These are phyloP conservation scores for Falciphora oryzae DNA, from an alignment of 2,329 filamentous ascomycete species.

Conservation along the genomic window DNA sequence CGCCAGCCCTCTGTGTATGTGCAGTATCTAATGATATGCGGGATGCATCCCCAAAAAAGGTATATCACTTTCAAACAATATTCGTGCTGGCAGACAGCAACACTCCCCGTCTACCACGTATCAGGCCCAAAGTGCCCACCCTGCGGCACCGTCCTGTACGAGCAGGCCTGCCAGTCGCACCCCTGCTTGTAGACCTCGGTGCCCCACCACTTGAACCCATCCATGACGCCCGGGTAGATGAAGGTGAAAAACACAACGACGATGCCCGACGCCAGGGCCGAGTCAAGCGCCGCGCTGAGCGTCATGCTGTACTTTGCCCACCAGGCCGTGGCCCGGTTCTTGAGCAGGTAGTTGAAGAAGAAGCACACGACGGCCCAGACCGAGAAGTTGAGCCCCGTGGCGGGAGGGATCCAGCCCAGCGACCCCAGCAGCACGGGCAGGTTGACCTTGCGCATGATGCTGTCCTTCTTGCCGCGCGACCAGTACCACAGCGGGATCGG, in stretches of 20 bases:
- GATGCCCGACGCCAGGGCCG: conserved; percentile 74
- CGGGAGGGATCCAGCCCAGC: conserved; percentile 80
- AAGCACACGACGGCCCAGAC: conserved; percentile 84
- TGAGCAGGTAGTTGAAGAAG: conserved; percentile 73
- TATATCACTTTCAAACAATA: too few species aligned
- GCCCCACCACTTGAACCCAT: conserved; percentile 78
- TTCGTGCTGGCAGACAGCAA: too few species aligned
- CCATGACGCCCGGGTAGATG: conserved; percentile 72
- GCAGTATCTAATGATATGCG: too few species aligned
- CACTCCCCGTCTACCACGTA: conserved; percentile 37
- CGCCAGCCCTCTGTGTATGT: too few species aligned
- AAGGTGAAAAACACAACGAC: conserved; percentile 82
- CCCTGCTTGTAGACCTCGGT: conserved; percentile 80
- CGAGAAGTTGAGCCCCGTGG: conserved; percentile 80
- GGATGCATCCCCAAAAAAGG: too few species aligned
- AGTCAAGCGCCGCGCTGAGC: conserved; percentile 75
- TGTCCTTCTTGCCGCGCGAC: conserved; percentile 51
- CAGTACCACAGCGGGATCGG: conserved; percentile 72
- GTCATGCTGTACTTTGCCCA: conserved; percentile 94
- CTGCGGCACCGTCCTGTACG: conserved; percentile 58
- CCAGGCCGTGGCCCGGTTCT: conserved; percentile 65
- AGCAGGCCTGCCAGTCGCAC: conserved; percentile 78
- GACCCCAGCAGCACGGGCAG: conserved; percentile 78
- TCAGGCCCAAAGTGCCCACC: conserved; percentile 63
- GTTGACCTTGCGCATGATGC: conserved; percentile 69